Evolutionary conservation across 2,329 filamentous ascomycete species (phyloP).

Genomic region (Paraconiothyrium sp.): DNA sequence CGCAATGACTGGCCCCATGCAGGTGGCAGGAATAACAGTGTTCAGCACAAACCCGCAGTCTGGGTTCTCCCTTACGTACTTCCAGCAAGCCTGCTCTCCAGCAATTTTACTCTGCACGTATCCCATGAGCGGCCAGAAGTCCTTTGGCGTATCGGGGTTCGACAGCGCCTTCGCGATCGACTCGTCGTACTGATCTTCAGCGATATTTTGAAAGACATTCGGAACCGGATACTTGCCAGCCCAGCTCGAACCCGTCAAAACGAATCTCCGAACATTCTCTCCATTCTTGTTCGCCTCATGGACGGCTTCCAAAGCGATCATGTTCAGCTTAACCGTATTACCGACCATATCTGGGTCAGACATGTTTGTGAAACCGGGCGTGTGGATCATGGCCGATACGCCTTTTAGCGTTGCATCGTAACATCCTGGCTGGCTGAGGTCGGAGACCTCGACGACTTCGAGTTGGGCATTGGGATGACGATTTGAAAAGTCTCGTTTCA

Average conservation of each 20-base stretch:
- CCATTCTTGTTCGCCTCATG: slow-evolving; percentile 39
- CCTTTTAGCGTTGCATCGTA: slow-evolving; percentile 54
- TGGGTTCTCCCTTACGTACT: slow-evolving; percentile 17
- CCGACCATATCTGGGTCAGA: slow-evolving; percentile 54
- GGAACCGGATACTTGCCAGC: slow-evolving; percentile 44
- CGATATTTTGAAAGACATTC: slow-evolving; percentile 43
- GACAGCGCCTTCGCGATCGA: slow-evolving; percentile 41
- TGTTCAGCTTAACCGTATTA: slow-evolving; percentile 44
- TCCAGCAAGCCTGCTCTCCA: slow-evolving; percentile 24
- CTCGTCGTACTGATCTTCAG: slow-evolving; percentile 44
- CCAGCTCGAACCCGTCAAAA: slow-evolving; percentile 52
- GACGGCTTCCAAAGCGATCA: slow-evolving; percentile 51
- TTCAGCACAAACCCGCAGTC: slow-evolving; percentile 24
- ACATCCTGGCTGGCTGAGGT: slow-evolving; percentile 49
- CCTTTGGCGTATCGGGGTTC: slow-evolving; percentile 28
- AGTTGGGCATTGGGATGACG: slow-evolving; percentile 36
- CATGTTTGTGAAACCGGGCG: slow-evolving; percentile 47
- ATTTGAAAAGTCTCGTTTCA: slow-evolving; percentile 15
- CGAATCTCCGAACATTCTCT: slow-evolving; percentile 49
- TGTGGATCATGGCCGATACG: slow-evolving; percentile 52
- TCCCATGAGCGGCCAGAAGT: slow-evolving; percentile 35
- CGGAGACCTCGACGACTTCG: slow-evolving; percentile 51
- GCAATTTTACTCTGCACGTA: slow-evolving; percentile 65
- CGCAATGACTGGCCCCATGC: slow-evolving; percentile 23
- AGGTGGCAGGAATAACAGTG: slow-evolving; percentile 22